phyloP scores from a whole-genome alignment of 257 asterid genomes.

The Solanum okadae region DNA sequence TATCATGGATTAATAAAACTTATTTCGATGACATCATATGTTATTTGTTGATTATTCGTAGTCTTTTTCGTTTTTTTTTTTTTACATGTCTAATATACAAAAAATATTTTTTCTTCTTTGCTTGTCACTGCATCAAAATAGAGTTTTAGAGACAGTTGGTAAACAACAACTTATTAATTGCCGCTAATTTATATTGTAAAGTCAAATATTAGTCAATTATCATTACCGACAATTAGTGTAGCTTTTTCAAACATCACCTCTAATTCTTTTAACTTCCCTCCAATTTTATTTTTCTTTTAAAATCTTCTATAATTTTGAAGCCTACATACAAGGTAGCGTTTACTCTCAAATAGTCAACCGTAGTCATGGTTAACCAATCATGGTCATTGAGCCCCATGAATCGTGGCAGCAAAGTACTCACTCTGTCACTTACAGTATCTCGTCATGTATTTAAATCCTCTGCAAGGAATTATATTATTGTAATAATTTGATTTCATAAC shows the following conservation, averaged over 20 bases:
- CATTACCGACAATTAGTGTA: neutral
- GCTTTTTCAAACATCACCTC: neutral
- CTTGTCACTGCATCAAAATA: neutral
- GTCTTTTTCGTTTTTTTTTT: neutral
- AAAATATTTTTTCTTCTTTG: too few species aligned
- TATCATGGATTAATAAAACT: too few species aligned
- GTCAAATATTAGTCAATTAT: neutral
- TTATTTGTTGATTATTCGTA: too few species aligned
- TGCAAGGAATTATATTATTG: neutral
- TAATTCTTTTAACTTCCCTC: neutral
- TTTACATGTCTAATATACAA: too few species aligned
- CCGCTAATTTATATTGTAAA: neutral
- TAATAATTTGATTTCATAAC: neutral
- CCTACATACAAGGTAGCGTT: too few species aligned
- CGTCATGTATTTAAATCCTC: neutral
- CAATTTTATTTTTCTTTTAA: neutral
- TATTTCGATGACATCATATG: too few species aligned
- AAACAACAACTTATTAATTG: neutral
- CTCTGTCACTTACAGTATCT: neutral
- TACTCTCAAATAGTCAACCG: too few species aligned
- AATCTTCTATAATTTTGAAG: too few species aligned
- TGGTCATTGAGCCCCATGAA: too few species aligned
- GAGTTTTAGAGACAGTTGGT: neutral
- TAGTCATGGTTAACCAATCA: too few species aligned
- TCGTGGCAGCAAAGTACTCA: neutral